phyloP scores from a whole-genome alignment of 2,329 filamentous ascomycete genomes.

The Pseudocercospora ulei region DNA sequence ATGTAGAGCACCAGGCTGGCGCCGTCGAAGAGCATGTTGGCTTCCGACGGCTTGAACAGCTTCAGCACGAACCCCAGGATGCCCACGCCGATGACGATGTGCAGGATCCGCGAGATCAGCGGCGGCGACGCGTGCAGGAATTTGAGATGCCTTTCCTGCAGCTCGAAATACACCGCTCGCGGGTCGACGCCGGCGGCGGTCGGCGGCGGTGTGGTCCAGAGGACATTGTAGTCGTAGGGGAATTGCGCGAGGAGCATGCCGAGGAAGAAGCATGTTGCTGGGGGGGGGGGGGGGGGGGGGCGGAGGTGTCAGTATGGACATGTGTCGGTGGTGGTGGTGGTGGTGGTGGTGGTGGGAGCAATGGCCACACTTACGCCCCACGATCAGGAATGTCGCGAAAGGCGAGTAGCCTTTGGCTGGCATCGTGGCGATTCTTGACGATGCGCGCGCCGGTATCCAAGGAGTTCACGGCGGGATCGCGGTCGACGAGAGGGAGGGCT shows the following conservation, averaged over 20 bases:
- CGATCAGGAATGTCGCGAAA: slow-evolving; percentile 94
- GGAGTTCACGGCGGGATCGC: not conserved
- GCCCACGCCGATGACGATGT: slow-evolving; percentile 82
- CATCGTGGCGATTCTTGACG: slow-evolving; percentile 23
- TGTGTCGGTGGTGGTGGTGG: not conserved
- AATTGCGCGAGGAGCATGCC: slow-evolving; percentile 94
- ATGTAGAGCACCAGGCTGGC: slow-evolving; percentile 62
- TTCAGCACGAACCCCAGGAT: slow-evolving; percentile 85
- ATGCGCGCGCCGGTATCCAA: not conserved
- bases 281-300: slow-evolving; percentile 2
- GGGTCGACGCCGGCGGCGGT: slow-evolving; percentile 30
- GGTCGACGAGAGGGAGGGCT: slow-evolving; percentile 3
- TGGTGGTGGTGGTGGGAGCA: not conserved
- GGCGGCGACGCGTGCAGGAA: slow-evolving; percentile 87
- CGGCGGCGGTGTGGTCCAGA: slow-evolving; percentile 56
- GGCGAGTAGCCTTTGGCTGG: slow-evolving; percentile 36
- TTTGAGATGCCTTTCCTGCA: slow-evolving; percentile 79
- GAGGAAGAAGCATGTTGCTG: slow-evolving; percentile 84
- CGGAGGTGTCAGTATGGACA: slow-evolving; percentile 13
- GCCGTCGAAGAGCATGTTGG: slow-evolving; percentile 89
- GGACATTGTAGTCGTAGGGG: slow-evolving; percentile 87
- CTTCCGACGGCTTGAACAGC: slow-evolving; percentile 85
- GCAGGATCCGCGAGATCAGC: slow-evolving; percentile 82
- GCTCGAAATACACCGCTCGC: slow-evolving; percentile 61
- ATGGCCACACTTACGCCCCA: slow-evolving; percentile 87